These are phyloP conservation scores for Penicillium sp. DNA, from an alignment of 2,329 filamentous ascomycete species.

Conservation along the genomic window DNA sequence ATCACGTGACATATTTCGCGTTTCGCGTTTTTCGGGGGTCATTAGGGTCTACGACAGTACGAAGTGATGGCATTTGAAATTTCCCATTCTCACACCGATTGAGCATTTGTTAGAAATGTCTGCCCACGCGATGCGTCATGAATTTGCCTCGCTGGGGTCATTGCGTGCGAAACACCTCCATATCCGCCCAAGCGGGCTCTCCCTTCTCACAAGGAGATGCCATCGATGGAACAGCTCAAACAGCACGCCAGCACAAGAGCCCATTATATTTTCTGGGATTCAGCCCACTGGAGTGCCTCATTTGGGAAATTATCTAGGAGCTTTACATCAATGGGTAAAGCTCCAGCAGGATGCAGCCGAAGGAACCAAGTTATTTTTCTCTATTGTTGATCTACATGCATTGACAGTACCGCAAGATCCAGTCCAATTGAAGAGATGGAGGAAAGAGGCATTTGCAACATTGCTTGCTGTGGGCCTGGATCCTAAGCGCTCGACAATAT, in stretches of 20 bases:
- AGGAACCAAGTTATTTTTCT: constrained; percentile 70
- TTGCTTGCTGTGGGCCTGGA: constrained; percentile 81
- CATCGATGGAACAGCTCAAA: constrained; percentile 17
- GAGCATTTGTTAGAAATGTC: constrained; percentile 8
- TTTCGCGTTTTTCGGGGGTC: not conserved
- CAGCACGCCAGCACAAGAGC: constrained; percentile 13
- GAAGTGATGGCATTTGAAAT: not conserved
- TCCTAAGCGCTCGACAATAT: constrained; percentile 72
- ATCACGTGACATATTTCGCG: constrained; percentile 13
- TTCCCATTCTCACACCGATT: not conserved
- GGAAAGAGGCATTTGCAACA: constrained; percentile 72
- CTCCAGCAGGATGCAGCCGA: constrained; percentile 65
- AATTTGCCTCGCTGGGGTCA: constrained; percentile 1
- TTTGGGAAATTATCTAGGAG: constrained; percentile 91
- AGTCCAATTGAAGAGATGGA: constrained; percentile 59
- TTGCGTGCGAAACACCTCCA: constrained; percentile 3
- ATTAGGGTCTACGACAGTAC: constrained; percentile 4
- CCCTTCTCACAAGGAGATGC: constrained; percentile 6
- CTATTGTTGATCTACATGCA: constrained; percentile 89
- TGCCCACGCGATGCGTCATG: not conserved
- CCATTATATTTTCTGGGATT: constrained; percentile 87
- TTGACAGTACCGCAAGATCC: constrained; percentile 75
- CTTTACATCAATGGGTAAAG: constrained; percentile 78
- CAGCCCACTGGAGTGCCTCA: constrained; percentile 94
- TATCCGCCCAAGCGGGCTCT: not conserved